These are phyloP conservation scores for Trichophyton simii DNA, from an alignment of 2,329 filamentous ascomycete species.

Conservation along the genomic window DNA sequence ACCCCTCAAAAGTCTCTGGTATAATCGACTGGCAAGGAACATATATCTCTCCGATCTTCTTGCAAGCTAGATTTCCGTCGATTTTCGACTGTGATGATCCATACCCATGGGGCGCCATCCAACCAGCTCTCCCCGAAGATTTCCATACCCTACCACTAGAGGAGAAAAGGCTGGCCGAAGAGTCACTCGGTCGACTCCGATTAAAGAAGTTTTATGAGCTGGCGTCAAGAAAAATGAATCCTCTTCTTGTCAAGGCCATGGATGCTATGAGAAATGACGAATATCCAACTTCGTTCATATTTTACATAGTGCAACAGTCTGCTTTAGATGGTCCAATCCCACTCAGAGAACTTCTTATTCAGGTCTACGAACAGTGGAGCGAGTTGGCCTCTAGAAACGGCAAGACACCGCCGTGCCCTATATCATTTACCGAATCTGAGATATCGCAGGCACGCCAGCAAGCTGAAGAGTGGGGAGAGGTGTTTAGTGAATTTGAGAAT, in stretches of 20 bases:
- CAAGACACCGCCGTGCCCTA: conserved; percentile 13
- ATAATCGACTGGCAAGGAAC: background rate
- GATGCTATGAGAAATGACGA: conserved; percentile 14
- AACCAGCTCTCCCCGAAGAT: background rate
- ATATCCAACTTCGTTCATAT: conserved; percentile 17
- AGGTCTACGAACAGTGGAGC: conserved; percentile 19
- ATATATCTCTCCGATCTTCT: background rate
- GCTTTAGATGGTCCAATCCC: conserved; percentile 14
- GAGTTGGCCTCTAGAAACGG: conserved; percentile 10
- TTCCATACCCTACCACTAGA: conserved; percentile 15
- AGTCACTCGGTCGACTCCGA: conserved; percentile 10
- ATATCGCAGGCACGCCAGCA: conserved; percentile 13
- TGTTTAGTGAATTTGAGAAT: conserved; percentile 14
- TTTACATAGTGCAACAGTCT: conserved; percentile 14
- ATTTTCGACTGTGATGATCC: conserved; percentile 16
- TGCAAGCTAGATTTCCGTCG: conserved; percentile 13
- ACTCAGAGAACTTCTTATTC: conserved; percentile 16
- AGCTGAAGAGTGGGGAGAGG: conserved; percentile 15
- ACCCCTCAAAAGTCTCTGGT: background rate
- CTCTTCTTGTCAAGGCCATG: conserved; percentile 14
- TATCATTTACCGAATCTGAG: conserved; percentile 14
- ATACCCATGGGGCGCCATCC: conserved; percentile 18
- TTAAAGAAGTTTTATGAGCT: conserved; percentile 19
- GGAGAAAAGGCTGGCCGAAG: conserved; percentile 11
- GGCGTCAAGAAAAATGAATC: conserved; percentile 19